Conservation (phyloP, 768 basidiomycete species). For the Strobilomyces echinocephalus region DNA sequence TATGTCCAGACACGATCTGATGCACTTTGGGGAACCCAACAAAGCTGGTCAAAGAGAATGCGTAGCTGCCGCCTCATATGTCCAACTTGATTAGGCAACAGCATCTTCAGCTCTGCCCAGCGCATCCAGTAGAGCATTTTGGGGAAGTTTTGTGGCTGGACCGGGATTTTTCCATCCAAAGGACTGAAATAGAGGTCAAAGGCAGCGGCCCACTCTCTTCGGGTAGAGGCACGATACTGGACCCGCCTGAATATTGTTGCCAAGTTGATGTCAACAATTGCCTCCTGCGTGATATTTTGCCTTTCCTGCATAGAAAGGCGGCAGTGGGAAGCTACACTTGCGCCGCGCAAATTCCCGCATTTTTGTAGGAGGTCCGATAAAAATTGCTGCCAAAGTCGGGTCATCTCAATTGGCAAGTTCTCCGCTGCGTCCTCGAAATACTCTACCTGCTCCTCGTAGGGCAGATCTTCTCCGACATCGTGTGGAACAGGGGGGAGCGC, state of each 20-base stretch:
- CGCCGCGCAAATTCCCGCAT: constrained; percentile 1
- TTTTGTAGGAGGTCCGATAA: neutral
- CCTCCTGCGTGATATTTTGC: neutral
- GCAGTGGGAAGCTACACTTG: neutral
- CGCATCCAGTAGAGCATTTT: constrained; percentile 4
- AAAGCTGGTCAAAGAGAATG: neutral
- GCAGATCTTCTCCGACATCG: neutral
- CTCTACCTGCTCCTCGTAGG: constrained; percentile 1
- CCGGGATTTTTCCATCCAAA: neutral
- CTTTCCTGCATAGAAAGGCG: constrained; percentile 1
- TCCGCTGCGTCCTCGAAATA: neutral
- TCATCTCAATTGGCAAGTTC: neutral
- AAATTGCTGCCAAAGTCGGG: neutral
- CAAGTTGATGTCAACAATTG: neutral
- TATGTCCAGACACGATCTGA: constrained; percentile 1
- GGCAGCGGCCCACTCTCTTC: neutral
- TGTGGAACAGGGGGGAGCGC: neutral
- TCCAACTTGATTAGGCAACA: neutral
- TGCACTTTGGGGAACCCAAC: neutral
- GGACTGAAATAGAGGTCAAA: constrained; percentile 1
- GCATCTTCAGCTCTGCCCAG: neutral
- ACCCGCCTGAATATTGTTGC: neutral
- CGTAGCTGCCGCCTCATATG: neutral
- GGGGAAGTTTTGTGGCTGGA: constrained; percentile 1
- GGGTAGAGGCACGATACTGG: neutral